Conservation (phyloP, 2,329 filamentous ascomycete genomes). For the Penicillium polonicum region DNA sequence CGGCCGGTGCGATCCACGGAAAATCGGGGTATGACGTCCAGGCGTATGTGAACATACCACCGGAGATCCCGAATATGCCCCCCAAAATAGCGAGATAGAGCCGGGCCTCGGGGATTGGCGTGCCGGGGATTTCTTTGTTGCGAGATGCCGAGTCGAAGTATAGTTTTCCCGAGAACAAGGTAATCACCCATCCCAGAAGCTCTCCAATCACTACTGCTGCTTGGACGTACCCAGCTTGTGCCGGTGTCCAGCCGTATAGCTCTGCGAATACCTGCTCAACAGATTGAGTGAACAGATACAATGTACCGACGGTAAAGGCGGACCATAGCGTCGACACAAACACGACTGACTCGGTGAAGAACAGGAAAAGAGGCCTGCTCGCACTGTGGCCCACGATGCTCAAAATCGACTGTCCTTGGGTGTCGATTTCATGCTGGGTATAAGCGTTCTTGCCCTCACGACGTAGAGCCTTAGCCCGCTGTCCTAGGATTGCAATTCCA, state of each 20-base stretch:
- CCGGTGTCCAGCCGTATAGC: constrained; percentile 29
- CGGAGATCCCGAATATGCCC: constrained; percentile 34
- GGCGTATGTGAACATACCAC: constrained; percentile 40
- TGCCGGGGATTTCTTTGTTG: constrained; percentile 42
- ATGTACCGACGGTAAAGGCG: constrained; percentile 44
- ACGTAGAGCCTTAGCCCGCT: constrained; percentile 37
- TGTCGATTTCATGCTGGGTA: constrained; percentile 37
- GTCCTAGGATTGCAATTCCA: constrained; percentile 41
- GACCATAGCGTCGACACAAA: constrained; percentile 47
- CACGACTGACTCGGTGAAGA: constrained; percentile 46
- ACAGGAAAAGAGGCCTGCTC: constrained; percentile 37
- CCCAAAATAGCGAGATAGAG: constrained; percentile 44
- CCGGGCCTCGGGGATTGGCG: constrained; percentile 46
- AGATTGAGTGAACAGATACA: constrained; percentile 46
- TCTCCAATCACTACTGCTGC: constrained; percentile 45
- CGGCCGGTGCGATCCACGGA: constrained; percentile 38
- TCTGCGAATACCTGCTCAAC: constrained; percentile 45
- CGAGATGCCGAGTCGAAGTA: constrained; percentile 32
- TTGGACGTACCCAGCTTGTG: constrained; percentile 41
- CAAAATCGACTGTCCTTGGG: constrained; percentile 27
- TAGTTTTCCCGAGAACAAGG: constrained; percentile 29
- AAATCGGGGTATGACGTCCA: constrained; percentile 35
- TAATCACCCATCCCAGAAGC: constrained; percentile 40
- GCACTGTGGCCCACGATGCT: constrained; percentile 37
- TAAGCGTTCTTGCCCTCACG: constrained; percentile 30